Base-by-base conservation (phyloP, 768 basidiomycete species). In the Naganishia kalamii region DNA sequence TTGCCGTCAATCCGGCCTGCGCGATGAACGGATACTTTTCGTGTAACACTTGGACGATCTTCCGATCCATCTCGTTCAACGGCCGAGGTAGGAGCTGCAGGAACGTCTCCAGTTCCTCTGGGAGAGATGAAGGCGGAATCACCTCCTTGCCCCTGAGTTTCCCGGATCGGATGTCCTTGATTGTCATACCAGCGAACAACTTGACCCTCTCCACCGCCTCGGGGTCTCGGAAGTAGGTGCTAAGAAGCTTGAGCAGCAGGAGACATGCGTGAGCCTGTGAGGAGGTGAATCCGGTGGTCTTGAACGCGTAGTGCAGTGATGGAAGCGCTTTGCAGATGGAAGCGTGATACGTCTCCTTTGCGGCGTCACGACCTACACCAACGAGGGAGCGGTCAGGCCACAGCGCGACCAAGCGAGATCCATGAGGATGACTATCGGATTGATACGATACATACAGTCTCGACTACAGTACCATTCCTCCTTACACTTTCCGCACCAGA, bases 321-420 rank as follows among this genome's bases (percentile, higher is more conserved):
- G 66, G 66, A 4, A 63, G 35, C 19, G 19, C 17, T 44, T 52
- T 62, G 47, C 66, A 68, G 21, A 50, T 17, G 4, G 23, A 25
- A 43, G 51, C 30, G 25, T 68, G 66, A 41, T 68, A 63, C 21
- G 46, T 37, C n/a, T 60, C 48, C 66, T 62, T 60, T 30, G 66
- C 66, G 23, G 17, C 7, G 13, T 60, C 47, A 11, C 48, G 60
- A 51, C 66, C 66, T 67, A 29, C 25, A 21, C n/a, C n/a, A n/a
- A n/a, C n/a, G n/a, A n/a, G n/a, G n/a, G n/a, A n/a, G n/a, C n/a
- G n/a, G n/a, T n/a, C n/a, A n/a, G n/a, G n/a, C n/a, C n/a, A n/a
- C n/a, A n/a, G n/a, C n/a, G n/a, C n/a, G n/a, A n/a, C n/a, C n/a
- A n/a, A n/a, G n/a, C n/a, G n/a, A n/a, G 46, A 17, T 6, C 19